These are phyloP conservation scores for Cornus controversa DNA, from an alignment of 148 eudicot genomes.

Conservation along the genomic window DNA sequence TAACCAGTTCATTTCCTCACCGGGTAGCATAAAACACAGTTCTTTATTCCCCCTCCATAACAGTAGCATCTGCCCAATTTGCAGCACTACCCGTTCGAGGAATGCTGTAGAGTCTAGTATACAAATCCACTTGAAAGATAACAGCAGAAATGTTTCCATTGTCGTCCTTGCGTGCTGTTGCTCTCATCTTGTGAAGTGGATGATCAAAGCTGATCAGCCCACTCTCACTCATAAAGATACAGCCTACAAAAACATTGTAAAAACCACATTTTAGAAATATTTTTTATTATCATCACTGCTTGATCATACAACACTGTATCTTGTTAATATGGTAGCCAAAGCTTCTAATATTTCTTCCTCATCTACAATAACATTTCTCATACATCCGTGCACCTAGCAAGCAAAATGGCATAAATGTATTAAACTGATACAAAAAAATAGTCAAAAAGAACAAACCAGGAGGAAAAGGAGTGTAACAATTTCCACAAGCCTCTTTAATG, in stretches of 20 bases:
- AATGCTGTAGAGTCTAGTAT: slow-evolving; percentile 38
- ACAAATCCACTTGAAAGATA: slow-evolving; percentile 42
- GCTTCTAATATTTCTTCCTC: neutral
- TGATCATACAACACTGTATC: neutral
- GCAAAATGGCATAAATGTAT: neutral
- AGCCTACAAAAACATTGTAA: slow-evolving; percentile 20
- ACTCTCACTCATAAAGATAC: slow-evolving; percentile 31
- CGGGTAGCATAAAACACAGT: neutral
- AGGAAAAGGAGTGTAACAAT: slow-evolving; percentile 39
- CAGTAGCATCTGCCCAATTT: slow-evolving; percentile 32
- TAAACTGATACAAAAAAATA: neutral
- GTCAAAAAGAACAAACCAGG: slow-evolving; percentile 17
- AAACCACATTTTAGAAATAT: neutral
- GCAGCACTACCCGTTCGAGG: slow-evolving; percentile 35
- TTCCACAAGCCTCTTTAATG: slow-evolving; percentile 30
- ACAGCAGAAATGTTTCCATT: slow-evolving; percentile 33
- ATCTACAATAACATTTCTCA: neutral
- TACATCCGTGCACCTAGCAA: too few species aligned
- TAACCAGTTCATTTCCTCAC: neutral
- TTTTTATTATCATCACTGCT: neutral
- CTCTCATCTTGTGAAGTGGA: slow-evolving; percentile 36
- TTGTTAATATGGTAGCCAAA: neutral
- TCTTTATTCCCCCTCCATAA: slow-evolving; percentile 24
- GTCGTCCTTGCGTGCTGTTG: slow-evolving; percentile 21
- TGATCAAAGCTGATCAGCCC: slow-evolving; percentile 43